Evolutionary conservation across 2,329 filamentous ascomycete genomes (phyloP).

Genomic region (Thermothelomyces thermophilus): DNA sequence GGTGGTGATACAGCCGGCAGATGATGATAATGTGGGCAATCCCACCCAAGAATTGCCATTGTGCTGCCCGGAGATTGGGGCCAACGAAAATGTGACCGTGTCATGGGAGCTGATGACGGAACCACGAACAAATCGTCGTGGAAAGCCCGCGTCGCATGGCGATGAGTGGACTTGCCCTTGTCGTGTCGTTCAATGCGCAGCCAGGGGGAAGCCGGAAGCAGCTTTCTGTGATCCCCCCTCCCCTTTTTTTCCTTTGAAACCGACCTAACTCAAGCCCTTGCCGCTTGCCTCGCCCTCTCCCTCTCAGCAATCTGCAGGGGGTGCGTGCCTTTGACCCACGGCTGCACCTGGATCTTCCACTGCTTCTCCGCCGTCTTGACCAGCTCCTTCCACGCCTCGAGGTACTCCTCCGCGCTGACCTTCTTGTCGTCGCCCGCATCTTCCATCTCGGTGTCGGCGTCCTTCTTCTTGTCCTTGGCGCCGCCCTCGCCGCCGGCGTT

Average conservation of each 20-base stretch:
- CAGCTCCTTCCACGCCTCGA: slow-evolving; percentile 57
- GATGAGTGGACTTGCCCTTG: slow-evolving; percentile 1
- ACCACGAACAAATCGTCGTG: background rate
- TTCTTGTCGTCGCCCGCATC: slow-evolving; percentile 40
- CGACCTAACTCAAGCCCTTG: slow-evolving; percentile 2
- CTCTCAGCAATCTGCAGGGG: slow-evolving; percentile 22
- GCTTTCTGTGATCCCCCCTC: background rate
- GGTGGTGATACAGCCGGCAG: background rate
- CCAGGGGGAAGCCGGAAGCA: background rate
- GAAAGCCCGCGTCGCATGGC: background rate
- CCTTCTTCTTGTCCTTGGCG: slow-evolving; percentile 38
- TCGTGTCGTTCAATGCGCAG: background rate
- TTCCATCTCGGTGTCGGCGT: slow-evolving; percentile 41
- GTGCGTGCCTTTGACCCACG: slow-evolving; percentile 27
- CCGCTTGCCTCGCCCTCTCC: slow-evolving; percentile 8
- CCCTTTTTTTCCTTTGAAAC: too few relatives aligned
- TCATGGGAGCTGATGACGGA: slow-evolving; percentile 6
- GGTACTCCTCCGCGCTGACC: slow-evolving; percentile 53
- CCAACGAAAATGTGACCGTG: background rate
- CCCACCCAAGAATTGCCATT: slow-evolving; percentile 1
- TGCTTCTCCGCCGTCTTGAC: slow-evolving; percentile 63
- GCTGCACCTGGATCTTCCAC: slow-evolving; percentile 47
- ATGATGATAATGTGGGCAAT: background rate
- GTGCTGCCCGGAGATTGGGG: background rate
- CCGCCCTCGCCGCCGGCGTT: slow-evolving; percentile 38